Evolutionary conservation across 805 yeast species (phyloP).

Genomic region (Hanseniaspora meyeri): DNA sequence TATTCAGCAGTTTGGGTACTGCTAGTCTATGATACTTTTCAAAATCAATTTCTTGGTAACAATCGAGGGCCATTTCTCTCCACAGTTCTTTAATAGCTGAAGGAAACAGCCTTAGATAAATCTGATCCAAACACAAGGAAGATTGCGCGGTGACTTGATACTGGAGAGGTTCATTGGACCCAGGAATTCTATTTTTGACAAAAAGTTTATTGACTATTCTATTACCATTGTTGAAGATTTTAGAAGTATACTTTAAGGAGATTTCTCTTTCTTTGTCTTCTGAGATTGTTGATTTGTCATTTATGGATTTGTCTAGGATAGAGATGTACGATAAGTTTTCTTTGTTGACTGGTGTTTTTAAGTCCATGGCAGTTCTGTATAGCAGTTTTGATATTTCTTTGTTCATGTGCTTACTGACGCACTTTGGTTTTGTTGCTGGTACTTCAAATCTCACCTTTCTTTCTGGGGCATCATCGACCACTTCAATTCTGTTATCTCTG

Average conservation of each 20-base stretch:
- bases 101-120: not conserved
- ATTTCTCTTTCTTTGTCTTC: not conserved
- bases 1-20: not conserved
- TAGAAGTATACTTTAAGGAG: not conserved
- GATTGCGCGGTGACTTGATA: not conserved
- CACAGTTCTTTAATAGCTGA: not conserved
- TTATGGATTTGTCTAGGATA: not conserved
- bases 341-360: not conserved
- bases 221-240: not conserved
- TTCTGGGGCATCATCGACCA: not conserved
- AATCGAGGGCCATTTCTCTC: conserved; percentile 1
- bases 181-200: not conserved
- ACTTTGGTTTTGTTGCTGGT: not conserved
- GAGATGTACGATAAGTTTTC: conserved; percentile 1
- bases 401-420: not conserved
- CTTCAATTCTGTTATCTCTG: not conserved
- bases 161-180: not conserved
- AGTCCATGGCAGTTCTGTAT: conserved; percentile 2
- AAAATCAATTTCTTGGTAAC: not conserved
- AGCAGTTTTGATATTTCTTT: not conserved
- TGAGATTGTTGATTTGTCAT: not conserved
- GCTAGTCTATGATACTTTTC: not conserved
- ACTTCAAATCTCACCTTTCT: not conserved
- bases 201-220: conserved; percentile 1
- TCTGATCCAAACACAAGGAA: not conserved